A percentile compares a stretch with the other conserved stretches of the same genome.
phyloP scores from a whole-genome alignment of 345 rosid genomes.

The Melastoma malabathricum region DNA sequence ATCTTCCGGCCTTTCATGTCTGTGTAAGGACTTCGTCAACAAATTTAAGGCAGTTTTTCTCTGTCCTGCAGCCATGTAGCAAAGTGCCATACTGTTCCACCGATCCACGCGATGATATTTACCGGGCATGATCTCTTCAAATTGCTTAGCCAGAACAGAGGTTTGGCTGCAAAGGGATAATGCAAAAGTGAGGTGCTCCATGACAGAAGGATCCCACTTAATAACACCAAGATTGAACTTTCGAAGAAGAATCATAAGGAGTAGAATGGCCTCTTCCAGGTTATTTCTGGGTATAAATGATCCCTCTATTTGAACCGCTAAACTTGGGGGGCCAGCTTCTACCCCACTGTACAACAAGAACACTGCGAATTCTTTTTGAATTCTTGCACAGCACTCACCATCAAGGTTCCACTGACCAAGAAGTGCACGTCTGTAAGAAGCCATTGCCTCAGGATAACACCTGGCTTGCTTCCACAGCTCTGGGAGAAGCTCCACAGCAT shows the following conservation, averaged over 20 bases:
- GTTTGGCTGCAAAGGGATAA: slow-evolving; percentile 68
- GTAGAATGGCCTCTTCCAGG: slow-evolving; percentile 86
- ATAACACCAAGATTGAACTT: slow-evolving; percentile 48
- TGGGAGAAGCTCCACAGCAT: slow-evolving; percentile 86
- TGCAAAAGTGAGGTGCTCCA: slow-evolving; percentile 78
- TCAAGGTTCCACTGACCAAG: slow-evolving; percentile 84
- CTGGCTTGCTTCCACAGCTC: slow-evolving; percentile 73
- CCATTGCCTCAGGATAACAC: slow-evolving; percentile 48
- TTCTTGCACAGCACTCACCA: slow-evolving; percentile 58
- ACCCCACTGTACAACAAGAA: slow-evolving; percentile 78
- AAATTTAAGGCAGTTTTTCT: slow-evolving; percentile 49
- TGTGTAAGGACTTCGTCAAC: slow-evolving; percentile 70
- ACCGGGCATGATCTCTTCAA: slow-evolving; percentile 80
- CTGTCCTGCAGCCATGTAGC: slow-evolving; percentile 53
- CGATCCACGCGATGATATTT: slow-evolving; percentile 62
- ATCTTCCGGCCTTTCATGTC: slow-evolving; percentile 61
- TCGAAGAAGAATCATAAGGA: slow-evolving; percentile 65
- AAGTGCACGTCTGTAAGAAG: slow-evolving; percentile 75
- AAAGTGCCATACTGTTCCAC: slow-evolving; percentile 81
- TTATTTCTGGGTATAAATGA: slow-evolving; percentile 72
- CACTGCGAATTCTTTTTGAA: slow-evolving; percentile 79
- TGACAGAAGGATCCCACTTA: slow-evolving; percentile 69
- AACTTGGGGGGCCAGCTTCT: slow-evolving; percentile 69
- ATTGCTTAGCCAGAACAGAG: slow-evolving; percentile 54
- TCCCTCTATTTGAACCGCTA: slow-evolving; percentile 64